Evolutionary conservation across 2,329 filamentous ascomycete species (phyloP).

Genomic region (Talaromyces pinophilus): DNA sequence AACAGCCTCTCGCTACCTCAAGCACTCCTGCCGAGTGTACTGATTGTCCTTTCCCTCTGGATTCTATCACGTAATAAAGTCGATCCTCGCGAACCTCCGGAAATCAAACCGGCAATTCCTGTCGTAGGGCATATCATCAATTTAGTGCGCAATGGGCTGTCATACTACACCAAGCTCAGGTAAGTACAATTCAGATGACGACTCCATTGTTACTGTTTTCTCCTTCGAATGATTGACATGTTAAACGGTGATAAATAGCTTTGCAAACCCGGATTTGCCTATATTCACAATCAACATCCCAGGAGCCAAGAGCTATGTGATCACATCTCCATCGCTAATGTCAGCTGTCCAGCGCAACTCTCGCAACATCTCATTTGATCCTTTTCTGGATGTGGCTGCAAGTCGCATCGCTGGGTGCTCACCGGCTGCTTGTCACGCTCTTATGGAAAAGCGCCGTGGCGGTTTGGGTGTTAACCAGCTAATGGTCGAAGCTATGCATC

Average conservation of each 20-base stretch:
- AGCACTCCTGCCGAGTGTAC: background rate
- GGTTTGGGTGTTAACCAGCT: conserved; percentile 27
- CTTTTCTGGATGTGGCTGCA: conserved; percentile 27
- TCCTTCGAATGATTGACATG: background rate
- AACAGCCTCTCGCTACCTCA: background rate
- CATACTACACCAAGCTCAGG: conserved; percentile 30
- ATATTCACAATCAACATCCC: conserved; percentile 32
- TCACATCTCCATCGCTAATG: conserved; percentile 31
- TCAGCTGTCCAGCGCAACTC: conserved; percentile 30
- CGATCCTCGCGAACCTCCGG: conserved; percentile 33
- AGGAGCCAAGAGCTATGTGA: conserved; percentile 31
- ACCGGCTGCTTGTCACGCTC: conserved; percentile 25
- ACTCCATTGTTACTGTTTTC: background rate
- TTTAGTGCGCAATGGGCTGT: conserved; percentile 29
- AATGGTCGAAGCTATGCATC: conserved; percentile 31
- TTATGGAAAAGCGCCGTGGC: conserved; percentile 27
- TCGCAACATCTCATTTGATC: conserved; percentile 30
- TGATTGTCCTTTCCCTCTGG: background rate
- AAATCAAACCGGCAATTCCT: conserved; percentile 28
- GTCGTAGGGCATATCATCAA: conserved; percentile 33
- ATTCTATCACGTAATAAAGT: conserved; percentile 4
- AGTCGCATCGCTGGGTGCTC: conserved; percentile 28
- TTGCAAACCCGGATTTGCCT: conserved; percentile 22
- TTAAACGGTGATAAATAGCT: background rate
- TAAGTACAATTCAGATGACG: conserved; percentile 18